Percentiles rank a stretch among this genome's conserved stretches.
phyloP scores from a whole-genome alignment of 768 basidiomycete genomes.

The Suillus tomentosus region DNA sequence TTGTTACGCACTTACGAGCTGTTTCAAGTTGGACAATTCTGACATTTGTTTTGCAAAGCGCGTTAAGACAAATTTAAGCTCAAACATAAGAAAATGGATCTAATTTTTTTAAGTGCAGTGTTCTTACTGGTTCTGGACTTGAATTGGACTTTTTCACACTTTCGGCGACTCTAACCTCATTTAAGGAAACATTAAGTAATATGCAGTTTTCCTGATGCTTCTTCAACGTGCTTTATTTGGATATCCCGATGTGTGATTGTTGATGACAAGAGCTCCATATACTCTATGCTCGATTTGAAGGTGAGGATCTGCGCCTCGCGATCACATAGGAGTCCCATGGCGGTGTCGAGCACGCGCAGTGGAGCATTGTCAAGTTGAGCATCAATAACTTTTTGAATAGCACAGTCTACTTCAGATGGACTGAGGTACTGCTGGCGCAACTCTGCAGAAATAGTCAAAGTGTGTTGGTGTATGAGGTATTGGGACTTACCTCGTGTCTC shows the following conservation, averaged over 20 bases:
- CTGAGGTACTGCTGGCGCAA: not conserved
- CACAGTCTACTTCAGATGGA: not conserved
- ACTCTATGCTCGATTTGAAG: not conserved
- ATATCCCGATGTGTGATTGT: not conserved
- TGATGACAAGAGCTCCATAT: not conserved
- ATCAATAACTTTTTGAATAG: not conserved
- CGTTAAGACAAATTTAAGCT: too few species aligned
- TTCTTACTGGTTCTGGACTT: too few species aligned
- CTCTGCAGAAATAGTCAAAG: not conserved
- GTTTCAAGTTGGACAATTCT: too few species aligned
- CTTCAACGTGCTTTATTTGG: not conserved
- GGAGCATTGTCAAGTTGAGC: not conserved
- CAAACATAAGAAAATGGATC: too few species aligned
- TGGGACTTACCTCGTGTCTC: not conserved
- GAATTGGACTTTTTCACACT: too few species aligned
- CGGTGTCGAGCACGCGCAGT: not conserved
- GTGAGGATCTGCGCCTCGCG: not conserved
- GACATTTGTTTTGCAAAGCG: too few species aligned
- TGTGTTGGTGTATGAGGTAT: not conserved
- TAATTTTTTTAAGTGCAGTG: too few species aligned
- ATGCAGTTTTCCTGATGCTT: too few species aligned
- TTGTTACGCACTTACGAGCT: too few species aligned
- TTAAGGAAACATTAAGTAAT: too few species aligned
- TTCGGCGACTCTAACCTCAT: too few species aligned
- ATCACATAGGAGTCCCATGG: not conserved